These are phyloP conservation scores for Populus davidiana DNA, from an alignment of 345 rosid species.

Conservation along the genomic window DNA sequence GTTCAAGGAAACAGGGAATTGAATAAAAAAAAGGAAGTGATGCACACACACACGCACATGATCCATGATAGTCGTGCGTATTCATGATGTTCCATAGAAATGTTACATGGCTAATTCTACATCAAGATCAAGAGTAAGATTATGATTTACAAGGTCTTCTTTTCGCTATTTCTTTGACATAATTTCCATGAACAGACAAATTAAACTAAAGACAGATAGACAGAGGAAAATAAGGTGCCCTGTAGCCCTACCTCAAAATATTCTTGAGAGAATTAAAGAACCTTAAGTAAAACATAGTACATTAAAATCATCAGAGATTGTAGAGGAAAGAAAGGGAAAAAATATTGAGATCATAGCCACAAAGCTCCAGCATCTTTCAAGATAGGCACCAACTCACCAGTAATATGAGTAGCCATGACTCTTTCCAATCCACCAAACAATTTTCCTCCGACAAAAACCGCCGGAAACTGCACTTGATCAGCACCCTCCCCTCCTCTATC, in stretches of 20 bases:
- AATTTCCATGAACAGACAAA: neutral
- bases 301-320: neutral
- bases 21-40: no score
- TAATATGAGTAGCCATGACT: slow-evolving; percentile 75
- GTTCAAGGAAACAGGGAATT: no score
- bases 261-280: no score
- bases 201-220: neutral
- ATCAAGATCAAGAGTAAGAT: neutral
- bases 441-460: slow-evolving; percentile 72
- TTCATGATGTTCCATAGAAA: neutral
- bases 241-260: neutral
- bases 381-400: slow-evolving; percentile 82
- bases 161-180: neutral
- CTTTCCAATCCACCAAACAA: slow-evolving; percentile 82
- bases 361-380: slow-evolving; percentile 75
- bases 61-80: neutral
- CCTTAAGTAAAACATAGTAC: no score
- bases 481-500: slow-evolving; percentile 8
- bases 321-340: neutral
- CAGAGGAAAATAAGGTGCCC: neutral
- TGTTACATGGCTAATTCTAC: neutral
- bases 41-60: neutral
- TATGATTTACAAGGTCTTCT: neutral
- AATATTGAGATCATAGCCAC: slow-evolving; percentile 51
- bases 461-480: slow-evolving; percentile 52